These are phyloP conservation scores for Oryza meridionalis DNA, from an alignment of 176 grass and related monocot species.

Conservation along the genomic window DNA sequence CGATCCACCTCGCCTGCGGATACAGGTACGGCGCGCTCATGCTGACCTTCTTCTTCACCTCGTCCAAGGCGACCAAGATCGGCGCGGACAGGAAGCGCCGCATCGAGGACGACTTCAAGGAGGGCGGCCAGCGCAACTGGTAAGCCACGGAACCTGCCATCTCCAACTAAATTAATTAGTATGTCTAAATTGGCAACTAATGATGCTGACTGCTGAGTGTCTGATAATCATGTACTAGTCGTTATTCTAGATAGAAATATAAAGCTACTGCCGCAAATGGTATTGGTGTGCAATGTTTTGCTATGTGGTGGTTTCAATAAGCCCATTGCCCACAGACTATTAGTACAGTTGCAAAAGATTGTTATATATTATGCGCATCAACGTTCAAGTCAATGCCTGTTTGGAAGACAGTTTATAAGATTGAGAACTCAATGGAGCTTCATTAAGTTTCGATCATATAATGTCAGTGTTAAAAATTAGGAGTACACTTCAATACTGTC, in stretches of 20 bases:
- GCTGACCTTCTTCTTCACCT: constrained; percentile 81
- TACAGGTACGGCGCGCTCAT: constrained; percentile 84
- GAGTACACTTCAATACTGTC: neutral
- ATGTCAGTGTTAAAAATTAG: constrained; percentile 2
- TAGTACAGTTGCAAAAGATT: neutral
- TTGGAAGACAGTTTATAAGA: neutral
- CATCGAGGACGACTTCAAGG: constrained; percentile 79
- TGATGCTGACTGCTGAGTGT: neutral
- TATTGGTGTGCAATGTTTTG: neutral
- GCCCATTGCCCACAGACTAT: neutral
- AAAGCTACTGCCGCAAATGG: neutral
- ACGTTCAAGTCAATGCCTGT: neutral
- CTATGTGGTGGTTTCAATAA: neutral
- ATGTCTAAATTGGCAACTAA: neutral
- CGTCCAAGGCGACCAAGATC: constrained; percentile 80
- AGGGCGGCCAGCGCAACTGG: constrained; percentile 93
- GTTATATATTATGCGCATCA: neutral
- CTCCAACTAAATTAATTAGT: constrained; percentile 12
- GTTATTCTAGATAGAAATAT: neutral
- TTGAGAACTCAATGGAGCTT: neutral
- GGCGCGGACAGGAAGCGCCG: constrained; percentile 73
- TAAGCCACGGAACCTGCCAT: constrained; percentile 8
- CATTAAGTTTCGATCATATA: neutral
- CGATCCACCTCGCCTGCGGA: constrained; percentile 68
- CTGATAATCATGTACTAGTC: neutral